Conservation (phyloP, 2,329 filamentous ascomycete species). For the Pseudopyrenochaeta lycopersici region DNA sequence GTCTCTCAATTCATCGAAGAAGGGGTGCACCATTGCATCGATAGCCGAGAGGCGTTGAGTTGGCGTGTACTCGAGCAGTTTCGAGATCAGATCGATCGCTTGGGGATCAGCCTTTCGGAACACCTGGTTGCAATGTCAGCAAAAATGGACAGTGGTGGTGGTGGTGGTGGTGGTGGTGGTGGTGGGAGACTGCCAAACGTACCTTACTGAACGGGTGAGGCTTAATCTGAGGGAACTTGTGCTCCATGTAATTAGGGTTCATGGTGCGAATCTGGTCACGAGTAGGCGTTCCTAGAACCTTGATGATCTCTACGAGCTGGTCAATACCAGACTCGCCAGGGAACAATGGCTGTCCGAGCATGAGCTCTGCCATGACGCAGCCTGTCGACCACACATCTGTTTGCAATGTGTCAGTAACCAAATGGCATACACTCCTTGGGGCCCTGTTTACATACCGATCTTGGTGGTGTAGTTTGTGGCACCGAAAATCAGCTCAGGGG, state of each 20-base stretch:
- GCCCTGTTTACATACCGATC: constrained; percentile 75
- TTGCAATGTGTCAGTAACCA: constrained; percentile 27
- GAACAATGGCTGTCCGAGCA: constrained; percentile 97
- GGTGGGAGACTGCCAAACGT: constrained; percentile 19
- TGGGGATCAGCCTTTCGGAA: constrained; percentile 95
- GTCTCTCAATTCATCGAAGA: constrained; percentile 96
- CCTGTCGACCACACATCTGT: constrained; percentile 99
- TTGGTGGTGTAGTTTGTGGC: constrained; percentile 99
- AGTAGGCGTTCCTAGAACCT: constrained; percentile 95
- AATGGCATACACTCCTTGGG: neutral
- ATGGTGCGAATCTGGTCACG: constrained; percentile 98
- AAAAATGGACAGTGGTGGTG: neutral
- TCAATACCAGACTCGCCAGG: constrained; percentile 98
- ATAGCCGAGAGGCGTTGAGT: constrained; percentile 93
- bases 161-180: too few species aligned
- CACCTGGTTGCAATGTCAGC: constrained; percentile 62
- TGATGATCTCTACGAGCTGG: constrained; percentile 98
- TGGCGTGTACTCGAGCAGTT: constrained; percentile 94
- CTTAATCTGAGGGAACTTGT: constrained; percentile 99
- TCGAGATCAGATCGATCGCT: constrained; percentile 94
- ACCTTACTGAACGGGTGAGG: constrained; percentile 98
- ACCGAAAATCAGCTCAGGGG: constrained; percentile 96
- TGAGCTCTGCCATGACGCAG: constrained; percentile 98
- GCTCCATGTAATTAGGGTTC: constrained; percentile 99
- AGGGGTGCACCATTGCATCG: constrained; percentile 97